Conservation (phyloP, 1,284 basidiomycete genomes). For the Naganishia sp. region DNA sequence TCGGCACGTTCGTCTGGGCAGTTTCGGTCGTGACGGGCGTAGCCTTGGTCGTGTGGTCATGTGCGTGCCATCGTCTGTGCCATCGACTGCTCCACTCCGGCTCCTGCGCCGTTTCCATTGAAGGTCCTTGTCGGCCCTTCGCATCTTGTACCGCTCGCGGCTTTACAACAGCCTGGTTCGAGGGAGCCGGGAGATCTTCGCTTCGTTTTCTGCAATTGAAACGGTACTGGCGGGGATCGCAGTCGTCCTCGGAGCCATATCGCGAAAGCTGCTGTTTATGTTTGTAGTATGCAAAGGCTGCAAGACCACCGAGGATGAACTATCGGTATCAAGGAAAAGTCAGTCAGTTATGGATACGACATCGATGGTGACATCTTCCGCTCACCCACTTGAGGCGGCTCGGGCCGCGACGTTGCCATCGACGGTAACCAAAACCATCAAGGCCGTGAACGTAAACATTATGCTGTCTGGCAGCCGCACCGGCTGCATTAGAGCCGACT, state of each 20-base stretch:
- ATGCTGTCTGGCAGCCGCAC: conserved; percentile 6
- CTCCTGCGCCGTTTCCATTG: neutral
- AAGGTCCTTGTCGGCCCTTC: neutral
- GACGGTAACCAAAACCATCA: neutral
- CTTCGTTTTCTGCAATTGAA: conserved; percentile 11
- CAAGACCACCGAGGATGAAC: conserved; percentile 17
- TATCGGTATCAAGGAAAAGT: neutral
- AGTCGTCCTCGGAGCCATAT: conserved; percentile 4
- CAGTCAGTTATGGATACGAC: neutral
- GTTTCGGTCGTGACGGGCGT: neutral
- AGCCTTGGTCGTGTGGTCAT: neutral
- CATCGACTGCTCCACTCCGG: conserved; percentile 10
- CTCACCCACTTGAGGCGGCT: conserved; percentile 22
- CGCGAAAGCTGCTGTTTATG: conserved; percentile 5
- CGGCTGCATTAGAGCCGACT: conserved; percentile 7
- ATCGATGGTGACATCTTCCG: neutral
- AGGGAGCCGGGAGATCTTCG: neutral
- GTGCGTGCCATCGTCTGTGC: conserved; percentile 5
- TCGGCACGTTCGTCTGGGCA: neutral
- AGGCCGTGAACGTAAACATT: conserved; percentile 17
- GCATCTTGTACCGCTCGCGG: neutral
- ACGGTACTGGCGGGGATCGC: conserved; percentile 1
- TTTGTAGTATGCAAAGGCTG: neutral
- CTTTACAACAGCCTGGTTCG: neutral
- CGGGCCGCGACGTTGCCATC: conserved; percentile 9